Percentiles rank a stretch among this genome's conserved stretches.
phyloP scores from a whole-genome alignment of 768 basidiomycete species.

The Termitomyces sp. region DNA sequence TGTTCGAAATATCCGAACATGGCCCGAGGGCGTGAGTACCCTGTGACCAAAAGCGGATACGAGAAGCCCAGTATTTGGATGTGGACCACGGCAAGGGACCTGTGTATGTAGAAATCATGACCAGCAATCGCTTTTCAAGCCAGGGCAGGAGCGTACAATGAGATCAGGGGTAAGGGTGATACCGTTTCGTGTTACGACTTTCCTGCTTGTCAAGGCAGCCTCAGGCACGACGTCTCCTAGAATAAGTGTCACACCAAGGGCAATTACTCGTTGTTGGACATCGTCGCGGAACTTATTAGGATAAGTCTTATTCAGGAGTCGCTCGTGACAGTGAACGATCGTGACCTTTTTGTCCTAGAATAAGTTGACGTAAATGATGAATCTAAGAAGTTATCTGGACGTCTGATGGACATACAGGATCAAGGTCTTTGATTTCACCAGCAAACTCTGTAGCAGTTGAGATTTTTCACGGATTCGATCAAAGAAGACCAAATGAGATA shows the following conservation, averaged over 20 bases:
- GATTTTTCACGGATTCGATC: not conserved
- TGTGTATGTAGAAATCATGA: conserved; percentile 1
- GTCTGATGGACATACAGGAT: conserved; percentile 24
- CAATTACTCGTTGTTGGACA: conserved; percentile 34
- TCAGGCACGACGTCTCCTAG: conserved; percentile 42
- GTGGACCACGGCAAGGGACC: conserved; percentile 35
- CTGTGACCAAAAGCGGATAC: conserved; percentile 29
- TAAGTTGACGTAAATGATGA: conserved; percentile 7
- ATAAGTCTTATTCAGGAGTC: conserved; percentile 56
- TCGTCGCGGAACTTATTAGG: conserved; percentile 46
- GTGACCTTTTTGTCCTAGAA: conserved; percentile 44
- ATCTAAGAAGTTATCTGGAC: not conserved
- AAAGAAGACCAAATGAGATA: conserved; percentile 13
- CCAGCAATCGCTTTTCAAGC: not conserved
- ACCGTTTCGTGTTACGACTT: conserved; percentile 47
- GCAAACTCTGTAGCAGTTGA: conserved; percentile 26
- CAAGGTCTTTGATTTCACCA: conserved; percentile 37
- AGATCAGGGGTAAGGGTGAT: conserved; percentile 48
- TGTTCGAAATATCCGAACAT: conserved; percentile 50
- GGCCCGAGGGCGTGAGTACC: conserved; percentile 33
- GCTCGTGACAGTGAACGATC: conserved; percentile 49
- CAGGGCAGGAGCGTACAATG: conserved; percentile 36
- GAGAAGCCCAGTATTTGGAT: conserved; percentile 51
- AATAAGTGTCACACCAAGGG: conserved; percentile 44
- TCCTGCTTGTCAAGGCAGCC: conserved; percentile 34